Evolutionary conservation across 2,329 filamentous ascomycete species (phyloP), one percentile per base, ranked within the genome.

Genomic region (Chrysosporium keratinophilum): DNA sequence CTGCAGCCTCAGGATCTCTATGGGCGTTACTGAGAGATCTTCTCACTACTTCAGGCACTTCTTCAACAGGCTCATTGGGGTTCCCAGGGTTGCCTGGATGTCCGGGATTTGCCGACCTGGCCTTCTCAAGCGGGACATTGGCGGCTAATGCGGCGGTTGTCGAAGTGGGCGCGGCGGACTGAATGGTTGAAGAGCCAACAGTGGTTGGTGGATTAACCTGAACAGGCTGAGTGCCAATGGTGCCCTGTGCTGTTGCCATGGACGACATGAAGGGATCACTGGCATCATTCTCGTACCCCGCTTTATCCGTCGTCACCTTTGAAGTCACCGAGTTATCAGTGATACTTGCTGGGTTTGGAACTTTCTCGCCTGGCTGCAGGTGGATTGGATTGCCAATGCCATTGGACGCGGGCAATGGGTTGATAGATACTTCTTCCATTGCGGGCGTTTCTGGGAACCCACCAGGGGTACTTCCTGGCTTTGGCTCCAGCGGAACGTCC

Each of bases 201-300:
- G 48, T 66, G 46, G 73, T 75, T 62, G 74, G 78, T 60, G 82
- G 77, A 50, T 72, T 71, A 47, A 71, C 73, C 31, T 63, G 52
- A 67, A 67, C 47, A 63, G 63, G 65, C 39, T 67, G 59, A 54
- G 68, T 69, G 50, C 65, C 67, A 31, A 71, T 67, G 9, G 66
- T 68, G 41, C 73, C 71, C 46, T 65, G 66, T 56, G 76, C 71
- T 43, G 69, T 66, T 19, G 68, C 65, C 41, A 73, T 69, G 42
- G 71, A 74, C n/a, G 73, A 64, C 44, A 69, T 69, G 20, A 74
- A 71, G n/a, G 76, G 68, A 28, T 68, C 59, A 63, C 72, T 74
- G 54, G 82, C 78, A 59, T 83, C 82, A 69, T 87, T 87, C 68
- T 94, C 85, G 70, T 96, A 97, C 1, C 88, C 91, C 61, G 83